Evolutionary conservation across 2,329 filamentous ascomycete species (phyloP), one percentile per base, ranked within the genome.

Genomic region (Chaetomiaceae sp.): DNA sequence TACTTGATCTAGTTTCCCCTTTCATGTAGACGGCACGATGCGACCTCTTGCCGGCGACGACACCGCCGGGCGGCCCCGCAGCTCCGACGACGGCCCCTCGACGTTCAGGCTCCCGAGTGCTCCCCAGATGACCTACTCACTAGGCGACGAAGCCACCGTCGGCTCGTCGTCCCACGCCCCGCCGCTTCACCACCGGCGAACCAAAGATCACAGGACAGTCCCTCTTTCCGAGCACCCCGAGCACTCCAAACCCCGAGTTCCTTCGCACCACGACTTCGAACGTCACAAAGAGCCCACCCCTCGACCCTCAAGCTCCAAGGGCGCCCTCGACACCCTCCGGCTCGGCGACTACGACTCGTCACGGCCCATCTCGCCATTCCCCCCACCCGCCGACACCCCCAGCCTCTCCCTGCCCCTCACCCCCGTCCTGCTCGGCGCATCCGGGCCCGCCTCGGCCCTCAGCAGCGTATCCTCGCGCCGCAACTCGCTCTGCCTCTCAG

Each of bases 391-490:
- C 51, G 57, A 55, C 40, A 38, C 49, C 39, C 49, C 66, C 34
- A 65, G 64, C 23, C 62, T 68, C 34, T 78, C 75, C 15, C 71
- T 71, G 51, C 73, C 75, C 7, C 71, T 74, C 37, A 79, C 75
- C 1, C 76, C 76, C 9, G 67, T 74, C 37, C 68, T 75, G 49
- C 67, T 73, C 46, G 71, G 68, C 9, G 70, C 71, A 8, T 71
- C 72, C 9, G 70, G 67, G 36, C 64, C 71, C 11, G 68, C 66
- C 15, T 78, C 75, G 1, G 60, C 67, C 14, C 63, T 78, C 27
- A 81, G 79, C 58, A 75, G 72, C 49, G 31, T 74, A 9, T 79
- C 75, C 12, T 82, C 80, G n/a, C 72, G 75, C 39, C 72, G 73
- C 54, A 74, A 76, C 61, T 81, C 79, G 3, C 69, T 81, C 2